These are phyloP conservation scores for Candida schatavii DNA, from an alignment of 805 yeast genomes.

Conservation along the genomic window DNA sequence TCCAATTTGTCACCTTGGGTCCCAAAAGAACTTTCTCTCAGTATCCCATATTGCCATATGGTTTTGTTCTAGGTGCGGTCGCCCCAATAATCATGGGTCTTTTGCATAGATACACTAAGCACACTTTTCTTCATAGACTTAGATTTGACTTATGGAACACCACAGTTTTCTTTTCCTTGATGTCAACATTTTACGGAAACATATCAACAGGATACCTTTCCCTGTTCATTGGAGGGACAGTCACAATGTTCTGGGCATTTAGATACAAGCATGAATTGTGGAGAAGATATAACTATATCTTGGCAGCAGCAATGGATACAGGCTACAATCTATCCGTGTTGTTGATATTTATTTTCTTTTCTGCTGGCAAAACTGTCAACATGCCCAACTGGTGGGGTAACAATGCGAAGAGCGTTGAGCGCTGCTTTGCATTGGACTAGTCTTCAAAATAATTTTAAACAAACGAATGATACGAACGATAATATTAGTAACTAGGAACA, in stretches of 20 bases:
- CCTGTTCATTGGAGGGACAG: slow-evolving; percentile 45
- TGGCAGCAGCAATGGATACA: slow-evolving; percentile 52
- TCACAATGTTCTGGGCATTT: slow-evolving; percentile 44
- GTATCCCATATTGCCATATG: slow-evolving; percentile 43
- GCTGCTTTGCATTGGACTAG: slow-evolving; percentile 43
- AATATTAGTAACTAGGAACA: too few species aligned
- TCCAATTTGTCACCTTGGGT: slow-evolving; percentile 49
- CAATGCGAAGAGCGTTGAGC: slow-evolving; percentile 38
- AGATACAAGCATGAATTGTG: slow-evolving; percentile 38
- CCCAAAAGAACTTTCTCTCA: slow-evolving; percentile 41
- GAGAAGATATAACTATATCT: slow-evolving; percentile 44
- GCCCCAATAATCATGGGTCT: slow-evolving; percentile 34
- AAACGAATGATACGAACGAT: too few species aligned
- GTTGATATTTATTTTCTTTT: slow-evolving; percentile 34
- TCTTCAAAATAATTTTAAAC: too few species aligned
- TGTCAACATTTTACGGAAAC: slow-evolving; percentile 49
- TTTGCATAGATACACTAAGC: slow-evolving; percentile 26
- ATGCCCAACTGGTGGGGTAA: slow-evolving; percentile 54
- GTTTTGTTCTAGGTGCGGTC: slow-evolving; percentile 39
- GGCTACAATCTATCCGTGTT: slow-evolving; percentile 46
- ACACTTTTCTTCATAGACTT: slow-evolving; percentile 8
- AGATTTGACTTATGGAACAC: slow-evolving; percentile 42
- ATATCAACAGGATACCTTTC: slow-evolving; percentile 49
- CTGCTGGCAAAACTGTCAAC: slow-evolving; percentile 17
- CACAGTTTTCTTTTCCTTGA: slow-evolving; percentile 47